These are phyloP conservation scores for Cladosporium sp. DNA, from an alignment of 2,329 filamentous ascomycete species.

Conservation along the genomic window DNA sequence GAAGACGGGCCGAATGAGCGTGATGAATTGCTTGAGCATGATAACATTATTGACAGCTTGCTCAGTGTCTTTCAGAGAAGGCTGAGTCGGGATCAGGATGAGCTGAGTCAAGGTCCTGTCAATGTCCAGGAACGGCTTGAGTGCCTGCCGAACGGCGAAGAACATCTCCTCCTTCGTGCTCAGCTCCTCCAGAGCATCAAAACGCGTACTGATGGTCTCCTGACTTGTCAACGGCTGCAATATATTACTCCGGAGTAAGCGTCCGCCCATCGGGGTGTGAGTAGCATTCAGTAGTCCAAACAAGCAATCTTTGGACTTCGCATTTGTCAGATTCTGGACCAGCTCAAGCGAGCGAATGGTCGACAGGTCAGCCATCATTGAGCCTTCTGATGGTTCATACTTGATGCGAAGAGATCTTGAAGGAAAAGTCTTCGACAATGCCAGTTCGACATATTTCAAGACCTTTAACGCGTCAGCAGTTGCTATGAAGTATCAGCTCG, in stretches of 20 bases:
- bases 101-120: slow-evolving; percentile 79
- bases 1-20: slow-evolving; percentile 60
- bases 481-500: background rate
- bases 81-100: slow-evolving; percentile 64
- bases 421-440: slow-evolving; percentile 62
- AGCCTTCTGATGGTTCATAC: slow-evolving; percentile 81
- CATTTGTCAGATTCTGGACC: slow-evolving; percentile 74
- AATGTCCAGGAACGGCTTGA: slow-evolving; percentile 70
- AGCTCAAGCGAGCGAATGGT: slow-evolving; percentile 84
- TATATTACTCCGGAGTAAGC: slow-evolving; percentile 77
- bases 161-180: slow-evolving; percentile 81
- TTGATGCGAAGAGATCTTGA: slow-evolving; percentile 77
- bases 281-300: slow-evolving; percentile 84
- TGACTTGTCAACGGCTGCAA: slow-evolving; percentile 77
- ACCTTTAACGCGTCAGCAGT: slow-evolving; percentile 45
- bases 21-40: slow-evolving; percentile 76
- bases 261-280: slow-evolving; percentile 77
- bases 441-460: slow-evolving; percentile 72
- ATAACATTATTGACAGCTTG: slow-evolving; percentile 81
- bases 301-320: slow-evolving; percentile 73
- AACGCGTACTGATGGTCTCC: slow-evolving; percentile 62
- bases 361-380: slow-evolving; percentile 91
- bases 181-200: slow-evolving; percentile 78
- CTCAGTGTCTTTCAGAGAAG: slow-evolving; percentile 63
- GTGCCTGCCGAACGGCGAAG: slow-evolving; percentile 64